Base-by-base conservation (phyloP, 2,329 filamentous ascomycete species). In the Monosporascus cannonballus region DNA sequence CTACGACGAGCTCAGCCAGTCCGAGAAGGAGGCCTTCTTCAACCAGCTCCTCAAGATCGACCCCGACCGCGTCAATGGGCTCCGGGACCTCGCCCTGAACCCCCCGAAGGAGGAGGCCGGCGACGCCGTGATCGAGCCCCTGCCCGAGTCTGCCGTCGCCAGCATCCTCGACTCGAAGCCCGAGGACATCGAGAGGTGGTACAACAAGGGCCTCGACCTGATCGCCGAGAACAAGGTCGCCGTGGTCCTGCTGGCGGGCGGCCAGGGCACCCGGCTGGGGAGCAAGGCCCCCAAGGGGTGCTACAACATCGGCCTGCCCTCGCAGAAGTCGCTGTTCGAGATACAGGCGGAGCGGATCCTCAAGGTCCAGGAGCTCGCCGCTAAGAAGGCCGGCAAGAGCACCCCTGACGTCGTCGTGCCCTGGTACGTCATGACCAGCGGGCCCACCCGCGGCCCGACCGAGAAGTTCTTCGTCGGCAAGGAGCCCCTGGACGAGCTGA, bases 381-480 rank as follows among this genome's bases (percentile, higher is more conserved):
- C 84, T 62, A 84, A 87, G 70, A 84, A 86, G 68, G 77, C 82
- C 41, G 41, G 41, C 51, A 80, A 80, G 53, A 76, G 74, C 55
- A 76, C 76, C 48, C 71, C 72, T 57, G 76, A 76, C 51, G 83
- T 84, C 44, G 77, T 87, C 34, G 85, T 97, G 42, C 94, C 94
- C 14, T 99, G 94, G 94, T 99, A 99, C 74, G 90, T 99, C 72
- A 99, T 99, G 94, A 99, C 94, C 64, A 96, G 90, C 65, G 94
- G 94, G 4, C 94, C 94, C 46, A 99, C 94, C 7, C 84, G 92
- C 61, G 84, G 84, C 56, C 90, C 92, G 41, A 99, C 94, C n/a
- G 89, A 96, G 77, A 78, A 87, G 56, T 99, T 94, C 77, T 97
- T 99, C 72, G 64, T 63, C 48, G 41, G 41, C 41, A 66, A 65